phyloP scores from a whole-genome alignment of 495 filamentous ascomycete species.

The Acidomyces sp. region DNA sequence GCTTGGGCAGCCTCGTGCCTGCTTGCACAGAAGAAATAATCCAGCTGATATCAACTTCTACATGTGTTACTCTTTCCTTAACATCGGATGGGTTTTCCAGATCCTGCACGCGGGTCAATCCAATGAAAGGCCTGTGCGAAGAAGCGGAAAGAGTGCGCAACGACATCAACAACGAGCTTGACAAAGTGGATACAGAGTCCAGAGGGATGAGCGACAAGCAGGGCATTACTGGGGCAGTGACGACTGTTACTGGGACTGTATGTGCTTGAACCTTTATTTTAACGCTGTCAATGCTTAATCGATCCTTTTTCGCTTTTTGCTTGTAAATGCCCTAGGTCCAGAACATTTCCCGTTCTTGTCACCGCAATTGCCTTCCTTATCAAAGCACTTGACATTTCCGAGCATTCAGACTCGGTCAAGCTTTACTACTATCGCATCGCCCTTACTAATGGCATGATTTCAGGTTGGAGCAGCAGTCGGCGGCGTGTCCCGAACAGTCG shows the following conservation, averaged over 20 bases:
- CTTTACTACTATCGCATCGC: background rate
- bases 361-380: too few species aligned
- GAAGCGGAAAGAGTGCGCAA: background rate
- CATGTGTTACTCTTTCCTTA: too few species aligned
- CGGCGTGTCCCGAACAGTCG: constrained; percentile 12
- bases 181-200: background rate
- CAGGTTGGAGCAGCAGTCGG: constrained; percentile 14
- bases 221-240: background rate
- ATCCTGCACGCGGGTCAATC: too few species aligned
- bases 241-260: constrained; percentile 1
- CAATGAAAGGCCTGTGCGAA: background rate
- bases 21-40: too few species aligned
- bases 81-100: too few species aligned
- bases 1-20: too few species aligned
- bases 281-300: too few species aligned
- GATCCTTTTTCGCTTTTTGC: too few species aligned
- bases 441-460: background rate
- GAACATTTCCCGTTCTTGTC: too few species aligned
- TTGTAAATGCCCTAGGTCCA: too few species aligned
- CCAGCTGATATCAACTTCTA: too few species aligned
- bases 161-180: background rate
- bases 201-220: background rate
- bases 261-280: background rate
- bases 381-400: background rate
- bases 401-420: background rate